These are phyloP conservation scores for Talaromyces sp. DNA, from an alignment of 2,329 filamentous ascomycete genomes.

Conservation along the genomic window DNA sequence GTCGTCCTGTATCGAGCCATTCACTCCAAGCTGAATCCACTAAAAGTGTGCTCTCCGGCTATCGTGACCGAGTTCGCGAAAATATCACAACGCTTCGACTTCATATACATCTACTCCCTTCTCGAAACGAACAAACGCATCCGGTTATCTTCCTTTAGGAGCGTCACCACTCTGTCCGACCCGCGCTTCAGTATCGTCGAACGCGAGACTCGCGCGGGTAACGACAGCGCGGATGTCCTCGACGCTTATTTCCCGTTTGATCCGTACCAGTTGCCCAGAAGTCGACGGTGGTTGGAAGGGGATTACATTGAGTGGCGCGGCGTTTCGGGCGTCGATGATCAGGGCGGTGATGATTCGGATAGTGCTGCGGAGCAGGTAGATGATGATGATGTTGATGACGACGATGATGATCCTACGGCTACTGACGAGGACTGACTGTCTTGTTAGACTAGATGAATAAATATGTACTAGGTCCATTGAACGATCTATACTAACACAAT, in stretches of 20 bases:
- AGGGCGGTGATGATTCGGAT: conserved; percentile 47
- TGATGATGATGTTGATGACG: conserved; percentile 44
- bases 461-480: neutral
- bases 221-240: conserved; percentile 77
- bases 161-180: conserved; percentile 35
- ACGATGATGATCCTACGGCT: conserved; percentile 31
- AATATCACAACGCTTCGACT: conserved; percentile 77
- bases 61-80: conserved; percentile 92
- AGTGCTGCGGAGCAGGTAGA: conserved; percentile 30
- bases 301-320: conserved; percentile 80
- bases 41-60: conserved; percentile 86
- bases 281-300: conserved; percentile 79
- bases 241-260: conserved; percentile 98
- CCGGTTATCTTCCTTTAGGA: conserved; percentile 66
- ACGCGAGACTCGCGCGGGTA: conserved; percentile 57
- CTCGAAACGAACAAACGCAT: conserved; percentile 91
- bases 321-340: conserved; percentile 65
- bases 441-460: neutral
- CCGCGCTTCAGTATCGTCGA: conserved; percentile 44
- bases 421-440: conserved; percentile 18
- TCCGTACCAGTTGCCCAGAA: conserved; percentile 84
- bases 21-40: conserved; percentile 84
- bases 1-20: conserved; percentile 74
- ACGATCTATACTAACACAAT: neutral
- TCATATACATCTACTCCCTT: conserved; percentile 84